A percentile compares a stretch with the other conserved stretches of the same genome.
phyloP scores from a whole-genome alignment of 352 stramenopile species.

The Phytophthora capsici region DNA sequence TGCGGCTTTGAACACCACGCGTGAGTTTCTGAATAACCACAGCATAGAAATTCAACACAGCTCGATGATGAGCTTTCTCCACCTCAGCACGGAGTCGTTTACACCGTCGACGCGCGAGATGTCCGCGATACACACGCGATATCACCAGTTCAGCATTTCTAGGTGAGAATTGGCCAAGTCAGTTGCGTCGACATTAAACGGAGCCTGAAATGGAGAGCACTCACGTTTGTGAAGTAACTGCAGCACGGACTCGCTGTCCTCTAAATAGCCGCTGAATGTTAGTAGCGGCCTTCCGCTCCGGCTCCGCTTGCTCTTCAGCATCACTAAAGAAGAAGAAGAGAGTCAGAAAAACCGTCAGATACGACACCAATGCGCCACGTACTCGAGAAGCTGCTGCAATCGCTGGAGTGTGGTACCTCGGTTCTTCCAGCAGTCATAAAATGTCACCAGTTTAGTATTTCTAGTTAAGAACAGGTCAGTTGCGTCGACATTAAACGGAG shows the following conservation, averaged over 20 bases:
- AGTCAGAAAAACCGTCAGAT: constrained; percentile 9
- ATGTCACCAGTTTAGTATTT: no score
- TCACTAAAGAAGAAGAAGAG: constrained; percentile 38
- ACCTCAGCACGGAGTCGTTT: constrained; percentile 24
- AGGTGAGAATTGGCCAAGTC: not conserved
- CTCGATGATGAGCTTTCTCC: constrained; percentile 28
- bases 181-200: not conserved
- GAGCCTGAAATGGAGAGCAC: no score
- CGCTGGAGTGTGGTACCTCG: constrained; percentile 50
- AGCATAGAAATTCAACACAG: constrained; percentile 55
- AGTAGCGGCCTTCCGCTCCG: constrained; percentile 47
- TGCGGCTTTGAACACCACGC: constrained; percentile 56
- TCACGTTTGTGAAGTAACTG: constrained; percentile 45
- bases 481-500: no score
- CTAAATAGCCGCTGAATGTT: constrained; percentile 72
- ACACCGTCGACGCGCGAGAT: constrained; percentile 51
- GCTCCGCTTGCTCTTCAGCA: constrained; percentile 44
- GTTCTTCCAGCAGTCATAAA: constrained; percentile 69
- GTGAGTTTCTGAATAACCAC: constrained; percentile 63
- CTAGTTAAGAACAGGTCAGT: no score
- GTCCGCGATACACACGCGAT: constrained; percentile 61
- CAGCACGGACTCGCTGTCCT: constrained; percentile 59
- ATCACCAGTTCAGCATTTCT: constrained; percentile 65
- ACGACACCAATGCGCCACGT: constrained; percentile 6
- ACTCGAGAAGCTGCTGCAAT: constrained; percentile 62